phyloP scores from a whole-genome alignment of 768 basidiomycete species.

The Suillus spraguei region DNA sequence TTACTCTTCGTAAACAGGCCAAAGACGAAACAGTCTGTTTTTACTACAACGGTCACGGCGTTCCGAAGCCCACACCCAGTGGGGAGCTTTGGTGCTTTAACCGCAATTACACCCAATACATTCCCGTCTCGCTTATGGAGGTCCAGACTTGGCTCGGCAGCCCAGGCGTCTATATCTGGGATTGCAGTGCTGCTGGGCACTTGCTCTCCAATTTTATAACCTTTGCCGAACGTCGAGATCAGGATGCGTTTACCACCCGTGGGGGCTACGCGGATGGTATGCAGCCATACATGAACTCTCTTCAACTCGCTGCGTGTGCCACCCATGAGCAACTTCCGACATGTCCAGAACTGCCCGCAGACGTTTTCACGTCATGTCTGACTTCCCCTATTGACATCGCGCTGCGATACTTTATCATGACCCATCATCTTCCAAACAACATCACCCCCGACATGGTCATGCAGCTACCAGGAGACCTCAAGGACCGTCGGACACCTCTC shows the following conservation, averaged over 20 bases:
- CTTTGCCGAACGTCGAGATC: constrained; percentile 75
- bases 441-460: constrained; percentile 89
- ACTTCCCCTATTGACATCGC: constrained; percentile 99
- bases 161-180: constrained; percentile 98
- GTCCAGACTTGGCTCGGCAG: constrained; percentile 93
- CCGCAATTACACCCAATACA: constrained; percentile 95
- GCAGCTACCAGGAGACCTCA: constrained; percentile 95
- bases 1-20: constrained; percentile 80
- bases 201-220: constrained; percentile 87
- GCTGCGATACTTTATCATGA: constrained; percentile 90
- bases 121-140: constrained; percentile 93
- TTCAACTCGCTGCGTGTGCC: constrained; percentile 94
- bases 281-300: constrained; percentile 80
- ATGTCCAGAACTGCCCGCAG: constrained; percentile 95
- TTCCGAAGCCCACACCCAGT: constrained; percentile 93
- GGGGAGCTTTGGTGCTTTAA: constrained; percentile 99
- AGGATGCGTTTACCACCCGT: constrained; percentile 58
- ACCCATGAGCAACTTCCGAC: constrained; percentile 92
- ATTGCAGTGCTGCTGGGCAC: constrained; percentile 97
- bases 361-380: constrained; percentile 95
- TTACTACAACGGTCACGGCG: constrained; percentile 98
- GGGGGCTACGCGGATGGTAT: constrained; percentile 61
- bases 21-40: constrained; percentile 94
- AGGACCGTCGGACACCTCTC: constrained; percentile 93
- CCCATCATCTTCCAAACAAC: constrained; percentile 80